Evolutionary conservation across 139 green algal species (phyloP).

Genomic region (Picochlorum costavermella): DNA sequence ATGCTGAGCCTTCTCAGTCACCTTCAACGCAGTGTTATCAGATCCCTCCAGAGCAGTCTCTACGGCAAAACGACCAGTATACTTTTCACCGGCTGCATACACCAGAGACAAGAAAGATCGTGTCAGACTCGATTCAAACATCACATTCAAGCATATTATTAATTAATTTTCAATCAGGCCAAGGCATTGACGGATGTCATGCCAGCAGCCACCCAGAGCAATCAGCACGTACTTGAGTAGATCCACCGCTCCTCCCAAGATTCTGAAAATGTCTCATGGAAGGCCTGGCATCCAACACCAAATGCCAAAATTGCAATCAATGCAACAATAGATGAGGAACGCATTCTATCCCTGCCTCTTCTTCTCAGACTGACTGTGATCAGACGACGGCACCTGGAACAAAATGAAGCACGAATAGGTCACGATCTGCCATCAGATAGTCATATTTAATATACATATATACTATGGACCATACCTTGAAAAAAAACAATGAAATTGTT

Average conservation of each 20-base stretch:
- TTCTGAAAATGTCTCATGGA: constrained; percentile 18
- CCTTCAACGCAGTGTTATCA: constrained; percentile 28
- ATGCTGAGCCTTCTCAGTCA: constrained; percentile 59
- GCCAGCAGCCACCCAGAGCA: no score
- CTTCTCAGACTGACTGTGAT: no score
- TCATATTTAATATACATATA: no score
- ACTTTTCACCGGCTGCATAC: constrained; percentile 20
- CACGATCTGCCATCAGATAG: no score
- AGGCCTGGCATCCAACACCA: background rate
- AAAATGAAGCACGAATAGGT: no score
- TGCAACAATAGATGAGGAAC: constrained; percentile 1
- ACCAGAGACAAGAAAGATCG: background rate
- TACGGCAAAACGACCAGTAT: constrained; percentile 15
- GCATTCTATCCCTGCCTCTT: background rate
- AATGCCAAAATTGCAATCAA: constrained; percentile 4
- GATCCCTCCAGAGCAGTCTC: background rate
- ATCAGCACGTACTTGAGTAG: constrained; percentile 12
- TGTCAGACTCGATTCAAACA: no score
- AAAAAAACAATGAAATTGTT: no score
- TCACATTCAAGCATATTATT: no score
- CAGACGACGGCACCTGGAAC: no score
- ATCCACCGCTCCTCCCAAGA: constrained; percentile 21
- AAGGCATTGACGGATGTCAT: no score
- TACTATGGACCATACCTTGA: no score
- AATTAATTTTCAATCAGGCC: no score